A percentile compares a stretch with the other conserved stretches of the same genome.
Evolutionary conservation across 1,284 basidiomycete species (phyloP).

Genomic region (Puccinia coronata): DNA sequence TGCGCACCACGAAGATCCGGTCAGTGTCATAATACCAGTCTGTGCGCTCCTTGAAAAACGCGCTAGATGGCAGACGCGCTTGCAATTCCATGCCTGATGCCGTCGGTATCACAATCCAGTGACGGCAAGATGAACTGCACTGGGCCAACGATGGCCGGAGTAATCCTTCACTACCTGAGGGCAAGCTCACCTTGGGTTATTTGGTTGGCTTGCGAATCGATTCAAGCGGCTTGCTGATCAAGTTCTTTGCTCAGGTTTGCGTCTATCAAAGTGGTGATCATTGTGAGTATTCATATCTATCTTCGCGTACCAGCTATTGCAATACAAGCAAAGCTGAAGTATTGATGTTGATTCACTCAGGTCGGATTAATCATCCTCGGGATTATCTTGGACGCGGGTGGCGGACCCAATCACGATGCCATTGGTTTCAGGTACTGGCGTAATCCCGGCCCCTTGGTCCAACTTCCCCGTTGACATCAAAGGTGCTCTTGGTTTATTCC

Average conservation of each 20-base stretch:
- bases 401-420: constrained; percentile 37
- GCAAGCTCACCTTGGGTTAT: too few relatives aligned
- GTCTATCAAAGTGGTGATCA: constrained; percentile 77
- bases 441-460: constrained; percentile 62
- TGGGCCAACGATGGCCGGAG: too few relatives aligned
- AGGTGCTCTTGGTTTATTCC: constrained; percentile 36
- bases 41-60: too few relatives aligned
- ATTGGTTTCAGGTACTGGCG: constrained; percentile 56
- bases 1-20: too few relatives aligned
- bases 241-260: constrained; percentile 60
- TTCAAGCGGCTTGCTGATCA: not conserved
- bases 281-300: constrained; percentile 55
- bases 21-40: too few relatives aligned
- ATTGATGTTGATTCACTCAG: constrained; percentile 16
- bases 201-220: too few relatives aligned
- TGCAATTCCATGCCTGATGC: too few relatives aligned
- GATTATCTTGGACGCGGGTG: constrained; percentile 41
- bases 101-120: too few relatives aligned
- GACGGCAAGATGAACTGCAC: too few relatives aligned
- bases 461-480: constrained; percentile 53
- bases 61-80: too few relatives aligned
- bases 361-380: constrained; percentile 44
- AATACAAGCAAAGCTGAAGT: too few relatives aligned
- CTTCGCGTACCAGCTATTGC: constrained; percentile 25
- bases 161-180: too few relatives aligned